A percentile compares a stretch with the other conserved stretches of the same genome.
These are phyloP conservation scores for Lactifluus rugatus DNA, from an alignment of 768 basidiomycete genomes.

Conservation along the genomic window DNA sequence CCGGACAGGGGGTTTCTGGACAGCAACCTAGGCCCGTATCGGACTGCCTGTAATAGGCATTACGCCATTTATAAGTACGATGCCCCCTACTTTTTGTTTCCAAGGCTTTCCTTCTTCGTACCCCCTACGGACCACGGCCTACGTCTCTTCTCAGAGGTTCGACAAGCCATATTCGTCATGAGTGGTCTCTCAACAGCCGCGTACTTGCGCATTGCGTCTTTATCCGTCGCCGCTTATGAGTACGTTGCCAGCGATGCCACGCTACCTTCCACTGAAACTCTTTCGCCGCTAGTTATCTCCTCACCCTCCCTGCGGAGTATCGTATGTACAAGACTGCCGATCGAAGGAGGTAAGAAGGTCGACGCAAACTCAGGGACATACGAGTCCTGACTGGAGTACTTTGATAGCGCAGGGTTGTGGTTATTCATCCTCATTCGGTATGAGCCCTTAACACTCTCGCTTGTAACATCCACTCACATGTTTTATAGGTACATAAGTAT, in stretches of 20 bases:
- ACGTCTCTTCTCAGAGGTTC: background rate
- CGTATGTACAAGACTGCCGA: constrained; percentile 9
- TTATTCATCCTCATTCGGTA: constrained; percentile 15
- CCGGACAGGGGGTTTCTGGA: too few species aligned
- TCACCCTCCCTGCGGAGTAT: constrained; percentile 16
- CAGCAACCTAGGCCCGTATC: too few species aligned
- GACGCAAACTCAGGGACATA: background rate
- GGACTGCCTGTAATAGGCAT: too few species aligned
- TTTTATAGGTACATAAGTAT: constrained; percentile 38
- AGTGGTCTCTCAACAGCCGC: background rate
- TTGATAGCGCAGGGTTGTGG: constrained; percentile 4
- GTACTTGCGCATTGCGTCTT: constrained; percentile 13
- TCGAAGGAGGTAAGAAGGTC: background rate
- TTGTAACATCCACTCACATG: background rate
- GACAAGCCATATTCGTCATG: background rate
- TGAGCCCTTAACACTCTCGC: background rate
- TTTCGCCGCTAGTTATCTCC: constrained; percentile 5
- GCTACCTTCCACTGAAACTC: background rate
- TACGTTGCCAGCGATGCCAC: background rate
- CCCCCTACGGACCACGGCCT: too few species aligned
- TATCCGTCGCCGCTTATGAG: constrained; percentile 18
- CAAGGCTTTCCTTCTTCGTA: too few species aligned
- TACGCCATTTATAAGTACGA: background rate
- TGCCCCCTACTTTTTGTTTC: too few species aligned
- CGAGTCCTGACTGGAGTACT: background rate